These are phyloP conservation scores for Trichophyton schoenleinii DNA, from an alignment of 2,329 filamentous ascomycete species.

Conservation along the genomic window DNA sequence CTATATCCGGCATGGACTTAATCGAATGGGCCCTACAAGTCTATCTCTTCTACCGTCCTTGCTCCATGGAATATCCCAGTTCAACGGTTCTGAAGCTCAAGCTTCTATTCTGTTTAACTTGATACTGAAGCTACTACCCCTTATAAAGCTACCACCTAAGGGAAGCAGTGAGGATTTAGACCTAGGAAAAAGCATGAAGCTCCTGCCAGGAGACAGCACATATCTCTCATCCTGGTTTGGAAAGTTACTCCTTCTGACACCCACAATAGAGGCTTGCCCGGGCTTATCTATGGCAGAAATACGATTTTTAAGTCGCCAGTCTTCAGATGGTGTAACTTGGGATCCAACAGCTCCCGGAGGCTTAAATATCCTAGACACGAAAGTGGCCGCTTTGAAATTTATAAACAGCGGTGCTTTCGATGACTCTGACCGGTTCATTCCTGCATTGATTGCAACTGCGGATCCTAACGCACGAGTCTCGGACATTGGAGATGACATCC, in stretches of 20 bases:
- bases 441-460: conserved; percentile 69
- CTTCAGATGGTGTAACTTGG: conserved; percentile 41
- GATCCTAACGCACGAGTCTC: conserved; percentile 65
- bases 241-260: conserved; percentile 59
- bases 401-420: conserved; percentile 76
- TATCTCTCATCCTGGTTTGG: conserved; percentile 66
- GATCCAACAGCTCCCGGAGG: conserved; percentile 48
- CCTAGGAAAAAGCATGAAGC: conserved; percentile 52
- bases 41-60: conserved; percentile 60
- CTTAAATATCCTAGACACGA: conserved; percentile 56
- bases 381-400: conserved; percentile 56
- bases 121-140: conserved; percentile 61
- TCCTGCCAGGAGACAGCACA: conserved; percentile 57
- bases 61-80: conserved; percentile 46
- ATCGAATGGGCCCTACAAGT: conserved; percentile 47
- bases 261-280: conserved; percentile 39
- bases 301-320: conserved; percentile 54
- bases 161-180: conserved; percentile 65
- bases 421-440: conserved; percentile 70
- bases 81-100: conserved; percentile 33
- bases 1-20: conserved; percentile 76
- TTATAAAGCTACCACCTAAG: conserved; percentile 54
- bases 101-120: conserved; percentile 66
- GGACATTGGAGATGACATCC: conserved; percentile 72
- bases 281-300: conserved; percentile 56